Conservation (phyloP, 495 filamentous ascomycete genomes). For the Sporormia fimetaria region DNA sequence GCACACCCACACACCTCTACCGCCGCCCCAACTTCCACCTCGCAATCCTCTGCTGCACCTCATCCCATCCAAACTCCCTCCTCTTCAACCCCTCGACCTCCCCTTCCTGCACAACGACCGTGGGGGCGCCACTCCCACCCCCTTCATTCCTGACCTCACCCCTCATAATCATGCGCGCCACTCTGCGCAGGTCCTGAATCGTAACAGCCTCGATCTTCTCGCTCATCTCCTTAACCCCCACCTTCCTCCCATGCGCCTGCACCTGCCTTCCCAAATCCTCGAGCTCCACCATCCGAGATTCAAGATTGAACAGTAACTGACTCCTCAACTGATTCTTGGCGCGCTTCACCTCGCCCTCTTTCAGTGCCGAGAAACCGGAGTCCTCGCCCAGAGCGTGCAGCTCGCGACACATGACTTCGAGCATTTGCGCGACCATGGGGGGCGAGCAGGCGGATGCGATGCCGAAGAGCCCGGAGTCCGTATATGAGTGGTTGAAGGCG, state of each 20-base stretch:
- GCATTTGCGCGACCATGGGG: conserved; percentile 60
- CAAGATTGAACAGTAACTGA: conserved; percentile 91
- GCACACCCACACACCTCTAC: conserved; percentile 27
- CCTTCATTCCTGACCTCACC: conserved; percentile 68
- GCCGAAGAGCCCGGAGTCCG: conserved; percentile 87
- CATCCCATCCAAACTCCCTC: conserved; percentile 63
- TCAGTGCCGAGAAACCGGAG: conserved; percentile 36
- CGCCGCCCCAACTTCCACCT: conserved; percentile 71
- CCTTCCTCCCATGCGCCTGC: conserved; percentile 84
- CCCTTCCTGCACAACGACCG: conserved; percentile 83
- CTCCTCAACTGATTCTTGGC: conserved; percentile 96
- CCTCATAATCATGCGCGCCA: conserved; percentile 69
- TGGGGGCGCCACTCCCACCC: conserved; percentile 76
- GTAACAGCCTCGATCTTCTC: conserved; percentile 70
- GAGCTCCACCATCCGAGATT: conserved; percentile 94
- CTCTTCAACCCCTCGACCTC: conserved; percentile 42
- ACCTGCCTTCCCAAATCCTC: conserved; percentile 95
- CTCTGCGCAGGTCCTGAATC: conserved; percentile 68
- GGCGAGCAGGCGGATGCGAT: conserved; percentile 81
- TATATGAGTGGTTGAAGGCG: conserved; percentile 95
- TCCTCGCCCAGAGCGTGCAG: conserved; percentile 66
- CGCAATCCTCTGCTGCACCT: conserved; percentile 75
- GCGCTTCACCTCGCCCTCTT: conserved; percentile 71
- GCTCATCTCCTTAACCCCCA: conserved; percentile 90
- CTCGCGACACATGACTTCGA: conserved; percentile 89